Evolutionary conservation across 2,329 filamentous ascomycete genomes (phyloP), one percentile per base, ranked within the genome.

Genomic region (Alternaria panax): DNA sequence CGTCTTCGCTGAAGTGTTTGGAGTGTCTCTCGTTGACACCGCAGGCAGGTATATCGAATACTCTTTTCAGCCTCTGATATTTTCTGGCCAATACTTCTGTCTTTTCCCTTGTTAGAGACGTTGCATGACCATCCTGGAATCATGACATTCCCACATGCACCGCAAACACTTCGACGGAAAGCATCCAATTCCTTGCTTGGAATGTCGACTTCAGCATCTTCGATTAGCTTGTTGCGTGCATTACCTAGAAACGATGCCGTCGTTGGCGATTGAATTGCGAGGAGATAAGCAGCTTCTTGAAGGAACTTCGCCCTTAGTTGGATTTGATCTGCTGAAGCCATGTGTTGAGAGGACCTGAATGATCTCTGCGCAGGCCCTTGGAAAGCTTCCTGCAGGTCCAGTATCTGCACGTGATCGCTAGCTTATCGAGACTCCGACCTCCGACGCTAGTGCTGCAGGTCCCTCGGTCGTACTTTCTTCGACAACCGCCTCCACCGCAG

Each of bases 101-200:
- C 25, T 54, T 66, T 50, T 20, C 18, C 38, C 34, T 12, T 56
- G 11, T 55, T 66, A 11, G 63, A 57, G 22, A 74, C 61, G 12
- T 64, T 64, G 52, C 71, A 76, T 52, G 76, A 76, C 69, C 71
- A 74, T 54, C 77, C 77, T n/a, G 75, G 72, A 42, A 80, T 59
- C 64, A 80, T 65, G 6, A 72, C 48, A 51, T 66, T 75, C 6
- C 79, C 79, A 55, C 79, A 81, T 14, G 76, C 73, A 42, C 71
- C 68, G 57, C 79, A 81, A 14, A 73, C 57, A 9, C 71, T 68
- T 55, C 74, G 68, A 42, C 69, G 71, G 47, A 70, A 67, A 38
- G 71, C 65, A 54, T 75, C 72, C 54, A 57, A 62, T 46, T 75
- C 73, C 59, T 74, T 77, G 38, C 58, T 63, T 18, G 70, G 36